phyloP scores from a whole-genome alignment of 2,329 filamentous ascomycete genomes.

The Hypomyces rosellus region DNA sequence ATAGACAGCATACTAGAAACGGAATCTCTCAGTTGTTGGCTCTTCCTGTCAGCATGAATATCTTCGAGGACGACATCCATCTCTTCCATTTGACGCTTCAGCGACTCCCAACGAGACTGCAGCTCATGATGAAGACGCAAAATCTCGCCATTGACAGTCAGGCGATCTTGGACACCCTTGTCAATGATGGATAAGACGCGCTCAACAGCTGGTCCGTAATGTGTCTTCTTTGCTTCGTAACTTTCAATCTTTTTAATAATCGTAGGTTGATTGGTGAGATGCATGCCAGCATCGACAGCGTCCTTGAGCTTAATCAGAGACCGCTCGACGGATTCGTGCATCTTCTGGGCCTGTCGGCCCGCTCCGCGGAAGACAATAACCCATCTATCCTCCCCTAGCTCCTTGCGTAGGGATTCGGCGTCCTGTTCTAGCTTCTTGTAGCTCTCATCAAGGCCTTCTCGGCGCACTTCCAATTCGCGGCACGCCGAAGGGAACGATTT shows the following conservation, averaged over 20 bases:
- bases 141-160: slow-evolving; percentile 95
- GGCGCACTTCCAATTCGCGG: slow-evolving; percentile 74
- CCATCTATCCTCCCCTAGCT: slow-evolving; percentile 94
- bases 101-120: slow-evolving; percentile 69
- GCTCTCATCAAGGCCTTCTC: slow-evolving; percentile 68
- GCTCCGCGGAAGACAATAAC: slow-evolving; percentile 92
- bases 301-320: slow-evolving; percentile 79
- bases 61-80: slow-evolving; percentile 73
- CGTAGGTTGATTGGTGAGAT: slow-evolving; percentile 62
- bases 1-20: slow-evolving; percentile 87
- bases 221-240: slow-evolving; percentile 90
- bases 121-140: slow-evolving; percentile 80
- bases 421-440: slow-evolving; percentile 88
- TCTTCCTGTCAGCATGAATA: slow-evolving; percentile 53
- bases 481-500: slow-evolving; percentile 83
- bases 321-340: slow-evolving; percentile 91
- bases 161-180: slow-evolving; percentile 87
- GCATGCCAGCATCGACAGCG: slow-evolving; percentile 66
- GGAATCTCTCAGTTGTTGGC: slow-evolving; percentile 80
- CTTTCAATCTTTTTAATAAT: slow-evolving; percentile 82
- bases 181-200: slow-evolving; percentile 88
- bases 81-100: slow-evolving; percentile 71
- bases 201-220: slow-evolving; percentile 91
- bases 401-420: slow-evolving; percentile 80
- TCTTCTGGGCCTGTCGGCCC: slow-evolving; percentile 85